A percentile compares a stretch with the other conserved stretches of the same genome.
Evolutionary conservation across 2,329 filamentous ascomycete genomes (phyloP).

Genomic region (Chalaropsis thielavioides): DNA sequence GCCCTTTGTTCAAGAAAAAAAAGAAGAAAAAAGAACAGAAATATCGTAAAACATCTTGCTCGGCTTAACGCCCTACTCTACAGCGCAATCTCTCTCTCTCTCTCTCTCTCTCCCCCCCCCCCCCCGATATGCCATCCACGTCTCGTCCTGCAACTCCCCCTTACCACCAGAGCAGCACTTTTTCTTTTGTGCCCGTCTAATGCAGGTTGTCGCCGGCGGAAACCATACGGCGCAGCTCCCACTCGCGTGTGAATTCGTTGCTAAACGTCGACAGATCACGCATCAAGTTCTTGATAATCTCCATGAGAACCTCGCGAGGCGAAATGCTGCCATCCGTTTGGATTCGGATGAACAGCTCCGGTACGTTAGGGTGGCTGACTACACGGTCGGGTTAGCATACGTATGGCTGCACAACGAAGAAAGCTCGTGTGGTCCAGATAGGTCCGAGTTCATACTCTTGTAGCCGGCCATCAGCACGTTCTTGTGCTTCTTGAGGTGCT

Average conservation of each 20-base stretch:
- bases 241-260: constrained; percentile 85
- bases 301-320: constrained; percentile 76
- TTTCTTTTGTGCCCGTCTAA: background rate
- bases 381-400: constrained; percentile 15
- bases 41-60: background rate
- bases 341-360: constrained; percentile 56
- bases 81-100: background rate
- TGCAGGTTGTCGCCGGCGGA: constrained; percentile 39
- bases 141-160: background rate
- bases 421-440: background rate
- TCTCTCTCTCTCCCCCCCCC: background rate
- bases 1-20: constrained; percentile 4
- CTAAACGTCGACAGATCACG: constrained; percentile 65
- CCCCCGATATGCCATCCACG: background rate
- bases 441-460: constrained; percentile 45
- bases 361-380: constrained; percentile 46
- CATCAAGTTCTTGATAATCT: constrained; percentile 69
- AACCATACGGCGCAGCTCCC: constrained; percentile 75
- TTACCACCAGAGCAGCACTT: background rate
- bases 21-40: too few relatives aligned
- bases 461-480: constrained; percentile 87
- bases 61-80: background rate
- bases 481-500: constrained; percentile 69
- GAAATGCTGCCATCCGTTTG: constrained; percentile 82
- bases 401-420: background rate